Conservation (phyloP, 1,139 yeast genomes). For the Candida sanyaensis region DNA sequence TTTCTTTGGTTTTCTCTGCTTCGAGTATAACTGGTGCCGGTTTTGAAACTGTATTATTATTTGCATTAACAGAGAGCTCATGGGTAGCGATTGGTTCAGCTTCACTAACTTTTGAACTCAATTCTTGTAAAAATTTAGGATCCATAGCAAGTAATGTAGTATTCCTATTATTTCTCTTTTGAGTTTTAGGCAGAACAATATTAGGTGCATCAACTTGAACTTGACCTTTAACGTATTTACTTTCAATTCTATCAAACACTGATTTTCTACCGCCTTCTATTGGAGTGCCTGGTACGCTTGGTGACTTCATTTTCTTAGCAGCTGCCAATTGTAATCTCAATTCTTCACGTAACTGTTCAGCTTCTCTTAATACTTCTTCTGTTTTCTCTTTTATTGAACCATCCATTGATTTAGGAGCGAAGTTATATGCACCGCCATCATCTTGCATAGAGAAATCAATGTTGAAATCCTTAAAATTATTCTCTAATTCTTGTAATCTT, state of each 20-base stretch:
- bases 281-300: constrained; percentile 10
- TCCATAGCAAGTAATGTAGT: constrained; percentile 45
- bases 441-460: constrained; percentile 44
- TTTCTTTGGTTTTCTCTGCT: neutral
- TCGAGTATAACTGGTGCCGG: neutral
- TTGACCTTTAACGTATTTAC: constrained; percentile 53
- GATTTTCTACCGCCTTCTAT: constrained; percentile 9
- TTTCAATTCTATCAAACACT: constrained; percentile 40
- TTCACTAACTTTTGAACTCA: constrained; percentile 51
- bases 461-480: constrained; percentile 59
- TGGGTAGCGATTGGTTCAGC: constrained; percentile 30
- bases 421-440: constrained; percentile 17
- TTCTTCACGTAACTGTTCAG: constrained; percentile 45
- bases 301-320: constrained; percentile 15
- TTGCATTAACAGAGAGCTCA: too few relatives aligned
- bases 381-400: constrained; percentile 37
- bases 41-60: too few relatives aligned
- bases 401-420: constrained; percentile 27
- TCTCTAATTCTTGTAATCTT: constrained; percentile 63
- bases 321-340: constrained; percentile 37
- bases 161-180: constrained; percentile 28
- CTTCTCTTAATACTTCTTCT: constrained; percentile 48
- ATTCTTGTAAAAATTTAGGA: constrained; percentile 59
- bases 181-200: constrained; percentile 17
- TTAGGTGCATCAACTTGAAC: constrained; percentile 17